Base-by-base conservation (phyloP, 108 stramenopile species). In the Nitzschia sp. region DNA sequence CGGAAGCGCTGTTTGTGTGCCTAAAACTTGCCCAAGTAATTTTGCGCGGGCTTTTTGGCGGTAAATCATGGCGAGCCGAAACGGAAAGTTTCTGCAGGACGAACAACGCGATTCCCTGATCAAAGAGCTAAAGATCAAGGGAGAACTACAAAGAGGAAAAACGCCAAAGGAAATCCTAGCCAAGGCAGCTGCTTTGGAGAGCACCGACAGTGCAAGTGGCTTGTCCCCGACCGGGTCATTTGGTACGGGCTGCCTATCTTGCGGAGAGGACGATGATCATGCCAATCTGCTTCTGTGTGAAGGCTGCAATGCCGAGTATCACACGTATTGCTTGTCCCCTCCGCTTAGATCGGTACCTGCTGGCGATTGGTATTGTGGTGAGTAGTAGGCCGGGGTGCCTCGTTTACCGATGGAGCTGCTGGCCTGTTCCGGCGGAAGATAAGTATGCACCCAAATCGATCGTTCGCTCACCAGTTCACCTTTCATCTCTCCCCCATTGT, bases 281-380 rank as follows among this genome's bases (percentile, higher is more conserved):
- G 84, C 83, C 4, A 87, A 89, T 77, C 60, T 94, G 26, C 54
- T 94, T 8, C 59, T 94, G 9, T 94, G 93, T 65, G 93, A 94
- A 64, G 64, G 74, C 5, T 94, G 93, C 67, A 86, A 89, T 62
- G 90, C 74, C 54, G 93, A 94, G 57, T 94, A 94, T 75, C 93
- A 94, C 59, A 89, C 85, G 0, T 91, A 90, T 62, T 79, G 78
- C 54, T 49, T 68, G 25, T 58, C 76, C 24, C 71, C 68, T 24
- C 71, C 88, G 26, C 46, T 94, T 62, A 29, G 73, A 27, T 49
- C 70, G 29, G 86, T 94, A 35, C 93, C 93, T 0, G 73, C 86
- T 31, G 89, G 78, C 30, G 89, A 94, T 64, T 94, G 85, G 78
- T 89, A 82, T 72, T 94, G 93, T 66, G 77, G 90, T 94, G 61